These are phyloP conservation scores for Wickerhamiella galacta DNA, from an alignment of 805 yeast genomes.

Conservation along the genomic window DNA sequence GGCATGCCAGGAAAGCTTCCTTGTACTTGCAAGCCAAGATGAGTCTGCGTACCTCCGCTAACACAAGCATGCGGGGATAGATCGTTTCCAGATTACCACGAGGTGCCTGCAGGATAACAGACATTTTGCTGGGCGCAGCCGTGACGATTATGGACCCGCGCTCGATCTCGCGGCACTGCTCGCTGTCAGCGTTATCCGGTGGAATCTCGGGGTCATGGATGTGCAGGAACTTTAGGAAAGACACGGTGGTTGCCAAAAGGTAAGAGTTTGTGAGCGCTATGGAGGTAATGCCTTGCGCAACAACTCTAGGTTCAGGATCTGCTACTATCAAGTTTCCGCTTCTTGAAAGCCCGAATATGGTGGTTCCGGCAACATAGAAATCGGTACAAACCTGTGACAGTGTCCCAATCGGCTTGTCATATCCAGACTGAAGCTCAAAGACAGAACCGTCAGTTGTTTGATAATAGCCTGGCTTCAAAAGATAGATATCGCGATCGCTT, in stretches of 20 bases:
- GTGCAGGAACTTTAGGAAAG: constrained; percentile 67
- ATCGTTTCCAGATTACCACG: constrained; percentile 93
- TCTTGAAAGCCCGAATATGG: constrained; percentile 55
- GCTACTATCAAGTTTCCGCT: constrained; percentile 48
- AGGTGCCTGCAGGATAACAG: constrained; percentile 82
- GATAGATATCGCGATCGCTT: background rate
- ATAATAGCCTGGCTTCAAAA: constrained; percentile 3
- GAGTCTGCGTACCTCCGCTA: constrained; percentile 60
- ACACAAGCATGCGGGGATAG: constrained; percentile 80
- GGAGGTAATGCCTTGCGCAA: constrained; percentile 66
- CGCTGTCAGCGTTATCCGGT: constrained; percentile 35
- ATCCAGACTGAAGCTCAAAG: background rate
- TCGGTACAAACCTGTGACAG: constrained; percentile 54
- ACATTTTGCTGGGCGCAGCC: constrained; percentile 63
- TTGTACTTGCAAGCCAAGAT: constrained; percentile 42
- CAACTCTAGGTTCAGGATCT: constrained; percentile 19
- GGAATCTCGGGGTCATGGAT: constrained; percentile 28
- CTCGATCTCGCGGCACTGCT: constrained; percentile 76
- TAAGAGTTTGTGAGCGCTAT: constrained; percentile 41
- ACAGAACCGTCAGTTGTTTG: constrained; percentile 5
- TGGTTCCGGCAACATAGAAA: constrained; percentile 17
- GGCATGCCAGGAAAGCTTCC: constrained; percentile 68
- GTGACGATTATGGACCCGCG: constrained; percentile 78
- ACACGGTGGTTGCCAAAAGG: constrained; percentile 69
- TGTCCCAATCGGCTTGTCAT: constrained; percentile 24